Percentiles rank a stretch among this genome's conserved stretches.
Conservation (phyloP, 2,329 filamentous ascomycete species). For the Hypoxylon sp. region DNA sequence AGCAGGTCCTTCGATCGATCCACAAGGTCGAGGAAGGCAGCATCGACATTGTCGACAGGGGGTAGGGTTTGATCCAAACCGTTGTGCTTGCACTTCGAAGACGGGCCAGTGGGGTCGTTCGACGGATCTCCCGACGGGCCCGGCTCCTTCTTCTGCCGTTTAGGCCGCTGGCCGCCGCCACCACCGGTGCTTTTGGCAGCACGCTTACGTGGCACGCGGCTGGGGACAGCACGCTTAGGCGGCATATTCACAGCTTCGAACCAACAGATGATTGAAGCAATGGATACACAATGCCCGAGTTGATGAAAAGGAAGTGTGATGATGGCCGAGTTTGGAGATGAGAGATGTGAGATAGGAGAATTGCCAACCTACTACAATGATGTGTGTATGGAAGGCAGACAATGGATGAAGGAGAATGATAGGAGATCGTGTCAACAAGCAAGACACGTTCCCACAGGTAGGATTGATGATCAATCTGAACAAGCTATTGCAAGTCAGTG, state of each 20-base stretch:
- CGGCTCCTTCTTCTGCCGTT: conserved; percentile 1
- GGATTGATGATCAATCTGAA: not conserved
- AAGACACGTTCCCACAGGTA: not conserved
- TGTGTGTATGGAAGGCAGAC: conserved; percentile 5
- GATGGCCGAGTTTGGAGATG: not conserved
- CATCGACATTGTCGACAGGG: conserved; percentile 49
- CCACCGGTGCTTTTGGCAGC: not conserved
- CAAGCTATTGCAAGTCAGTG: conserved; percentile 10
- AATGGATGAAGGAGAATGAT: not conserved
- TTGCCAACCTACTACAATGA: conserved; percentile 2
- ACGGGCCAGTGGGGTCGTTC: not conserved
- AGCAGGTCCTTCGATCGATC: conserved; percentile 29
- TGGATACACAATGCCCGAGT: not conserved
- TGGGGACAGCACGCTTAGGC: not conserved
- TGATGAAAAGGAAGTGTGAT: not conserved
- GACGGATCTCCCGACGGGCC: not conserved
- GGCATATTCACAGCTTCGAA: conserved; percentile 16
- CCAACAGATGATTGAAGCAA: conserved; percentile 7
- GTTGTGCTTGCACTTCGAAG: conserved; percentile 12
- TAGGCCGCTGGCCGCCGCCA: not conserved
- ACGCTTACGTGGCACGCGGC: conserved; percentile 1
- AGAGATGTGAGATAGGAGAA: not conserved
- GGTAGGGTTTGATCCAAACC: conserved; percentile 41
- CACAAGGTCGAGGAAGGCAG: conserved; percentile 54
- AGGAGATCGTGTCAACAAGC: not conserved